A percentile compares a stretch with the other conserved stretches of the same genome.
Conservation (phyloP, 371 early-diverging fungal genomes). For the Fennellomyces sp. region DNA sequence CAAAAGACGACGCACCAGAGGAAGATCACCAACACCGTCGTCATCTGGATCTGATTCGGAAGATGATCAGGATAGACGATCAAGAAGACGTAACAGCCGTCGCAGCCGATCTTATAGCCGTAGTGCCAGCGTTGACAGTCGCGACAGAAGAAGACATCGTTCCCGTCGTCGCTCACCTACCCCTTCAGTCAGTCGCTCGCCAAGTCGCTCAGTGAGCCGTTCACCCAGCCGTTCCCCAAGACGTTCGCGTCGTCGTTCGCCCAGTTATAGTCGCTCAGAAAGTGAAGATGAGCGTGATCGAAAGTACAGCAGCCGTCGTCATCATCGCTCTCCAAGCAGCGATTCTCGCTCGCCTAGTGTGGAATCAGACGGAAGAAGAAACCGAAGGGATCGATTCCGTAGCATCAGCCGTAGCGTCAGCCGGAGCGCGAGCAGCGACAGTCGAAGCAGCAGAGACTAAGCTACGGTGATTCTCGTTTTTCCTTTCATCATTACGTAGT, state of each 20-base stretch:
- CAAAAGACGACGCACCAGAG: slow-evolving; percentile 1
- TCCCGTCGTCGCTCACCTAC: slow-evolving; percentile 8
- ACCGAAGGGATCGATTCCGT: slow-evolving; percentile 9
- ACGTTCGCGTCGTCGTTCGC: slow-evolving; percentile 8
- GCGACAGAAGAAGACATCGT: slow-evolving; percentile 11
- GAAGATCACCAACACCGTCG: background rate
- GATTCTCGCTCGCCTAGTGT: slow-evolving; percentile 4
- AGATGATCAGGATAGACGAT: background rate
- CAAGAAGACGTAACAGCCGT: slow-evolving; percentile 8
- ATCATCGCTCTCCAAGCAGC: background rate
- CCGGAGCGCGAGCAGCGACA: slow-evolving; percentile 6
- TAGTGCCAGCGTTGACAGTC: slow-evolving; percentile 14
- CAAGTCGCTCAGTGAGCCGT: background rate
- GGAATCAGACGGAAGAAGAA: background rate
- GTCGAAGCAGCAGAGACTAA: slow-evolving; percentile 10
- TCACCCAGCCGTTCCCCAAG: slow-evolving; percentile 14
- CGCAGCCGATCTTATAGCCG: slow-evolving; percentile 17
- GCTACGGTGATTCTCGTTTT: background rate
- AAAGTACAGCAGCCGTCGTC: slow-evolving; percentile 11
- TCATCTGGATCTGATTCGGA: background rate
- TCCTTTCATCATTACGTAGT: background rate
- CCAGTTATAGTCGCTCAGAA: background rate
- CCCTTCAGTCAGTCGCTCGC: slow-evolving; percentile 2
- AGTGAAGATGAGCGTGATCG: slow-evolving; percentile 1
- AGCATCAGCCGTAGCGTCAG: slow-evolving; percentile 23